Evolutionary conservation across 192 early-diverging fungal genomes (phyloP), one percentile per base, ranked within the genome.

Genomic region (Lunasporangiospora selenospora): DNA sequence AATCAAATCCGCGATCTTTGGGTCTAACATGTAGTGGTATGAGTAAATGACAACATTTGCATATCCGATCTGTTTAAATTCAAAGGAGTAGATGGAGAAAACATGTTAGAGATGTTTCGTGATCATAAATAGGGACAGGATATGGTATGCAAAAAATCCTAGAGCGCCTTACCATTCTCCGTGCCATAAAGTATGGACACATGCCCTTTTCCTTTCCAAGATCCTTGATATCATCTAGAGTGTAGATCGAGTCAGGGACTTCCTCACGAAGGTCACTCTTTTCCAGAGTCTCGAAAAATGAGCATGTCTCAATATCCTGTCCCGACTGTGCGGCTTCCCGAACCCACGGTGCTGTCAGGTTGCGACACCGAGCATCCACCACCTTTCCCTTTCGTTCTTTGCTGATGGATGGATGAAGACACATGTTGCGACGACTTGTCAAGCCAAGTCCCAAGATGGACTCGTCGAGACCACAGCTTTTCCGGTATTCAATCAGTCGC

Each of bases 11-110:
- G 98, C 98, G 2, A 99, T 96, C 79, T 99, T 99, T 19, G 98
- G 98, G 75, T 99, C 98, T n/a, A 99, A 80, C 80, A 99, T 85
- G 65, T 99, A 99, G 67, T 99, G 97, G 67, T 98, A 99, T 58
- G 91, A 94, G 80, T 98, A 99, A 36, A 99, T 98, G 57, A 99
- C 82, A 12, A 98, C 96, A 78, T 99, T 96, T 26, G 97, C 92
- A 75, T 90, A 88, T 16, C 89, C 76, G 52, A 99, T 85, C 80
- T 93, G 67, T 15, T 12, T 12, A n/a, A 23, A 21, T 19, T 24
- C 36, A 52, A 31, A 45, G 24, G 23, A 67, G 6, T 37, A 64
- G 16, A 33, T 24, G n/a, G 21, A 77, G 16, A 27, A 16, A 44
- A 49, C 23, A 38, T 27, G 24, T 36, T 23, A 27, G 6, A 55